Base-by-base conservation (phyloP, 345 rosid genomes). In the Salix udensis region DNA sequence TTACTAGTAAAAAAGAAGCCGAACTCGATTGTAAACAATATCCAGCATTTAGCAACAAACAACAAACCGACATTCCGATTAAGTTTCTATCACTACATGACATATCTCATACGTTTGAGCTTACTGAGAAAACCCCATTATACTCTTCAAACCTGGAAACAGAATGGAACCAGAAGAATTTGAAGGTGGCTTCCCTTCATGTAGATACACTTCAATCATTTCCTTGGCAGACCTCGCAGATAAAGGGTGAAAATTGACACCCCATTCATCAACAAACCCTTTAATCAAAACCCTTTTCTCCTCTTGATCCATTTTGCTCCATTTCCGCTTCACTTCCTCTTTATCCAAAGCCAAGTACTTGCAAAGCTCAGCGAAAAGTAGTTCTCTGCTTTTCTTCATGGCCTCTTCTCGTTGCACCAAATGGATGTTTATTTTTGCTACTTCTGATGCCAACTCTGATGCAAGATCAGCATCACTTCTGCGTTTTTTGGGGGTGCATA, bases 301-400 rank as follows among this genome's bases (percentile, higher is more conserved):
- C 7, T 90, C 92, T 69, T 84, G 87, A 10, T 79, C 88, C 77
- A 91, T 79, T 76, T 75, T 87, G 79, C 73, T 78, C 98, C 97
- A 92, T 44, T 77, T 82, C 72, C 19, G 81, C 79, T 72, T 84
- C 87, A 86, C 70, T 72, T 89, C 89, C 1, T 85, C 92, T 67
- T 88, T 88, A 70, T 82, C 65, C 81, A 84, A 7, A 42, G 65
- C 83, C 82, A 87, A 68, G 77, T 80, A 78, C 46, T 76, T 68
- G 82, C 95, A 90, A 12, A 92, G 72, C 90, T 92, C 96, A 6
- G 74, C 44, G 89, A 91, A 91, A 16, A 94, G 81, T 74, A 94
- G 68, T 74, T 87, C 90, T 30, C 78, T 83, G 85, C 95, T 90
- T 81, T 88, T 90, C 85, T 79, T 84, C 96, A 94, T 83, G 76